Base-by-base conservation (phyloP, 1,284 basidiomycete genomes). In the Marasmius tenuissimus region DNA sequence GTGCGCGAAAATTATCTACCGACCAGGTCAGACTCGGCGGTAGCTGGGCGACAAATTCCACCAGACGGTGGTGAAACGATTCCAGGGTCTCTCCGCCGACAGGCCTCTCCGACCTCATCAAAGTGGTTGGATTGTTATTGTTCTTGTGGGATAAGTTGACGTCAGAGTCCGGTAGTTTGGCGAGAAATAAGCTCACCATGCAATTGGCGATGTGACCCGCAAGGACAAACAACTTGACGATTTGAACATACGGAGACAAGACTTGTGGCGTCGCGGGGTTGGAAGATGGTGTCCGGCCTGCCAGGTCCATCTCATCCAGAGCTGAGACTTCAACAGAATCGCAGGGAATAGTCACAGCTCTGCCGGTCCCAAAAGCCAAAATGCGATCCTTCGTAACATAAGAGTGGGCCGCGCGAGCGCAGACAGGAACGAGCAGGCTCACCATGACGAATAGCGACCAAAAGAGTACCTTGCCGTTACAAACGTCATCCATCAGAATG, bases 171-270 rank as follows among this genome's bases (percentile, higher is more conserved):
- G 12, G n/a, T 7, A 38, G 18, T 10, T 18, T 8, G 38, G 20
- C n/a, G 3, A 39, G 8, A 10, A 38, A 38, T 12, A 34, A 10
- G 1, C 52, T 14, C 22, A 61, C 59, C 52, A 61, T 42, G 35
- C 57, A 42, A n/a, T 61, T 56, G 2, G 59, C 59, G n/a, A 61
- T 61, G 18, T 52, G 35, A n/a, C 59, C 59, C 9, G 59, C 59
- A n/a, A 61, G 52, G 6, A 40, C 51, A 45, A 61, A 61, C 10
- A 61, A 42, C 39, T n/a, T 61, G 7, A 61, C 42, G n/a, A 56
- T 34, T n/a, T 45, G 18, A 10, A 61, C 42, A 33, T 57, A 61
- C 5, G 59, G 53, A 11, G 53, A 55, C 18, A 57, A 18, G 6
- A 55, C 37, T 16, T 14, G 7, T 16, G 50, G n/a, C 18, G 54